These are phyloP conservation scores for Volvox reticuliferus DNA, from an alignment of 139 green algal species.

Conservation along the genomic window DNA sequence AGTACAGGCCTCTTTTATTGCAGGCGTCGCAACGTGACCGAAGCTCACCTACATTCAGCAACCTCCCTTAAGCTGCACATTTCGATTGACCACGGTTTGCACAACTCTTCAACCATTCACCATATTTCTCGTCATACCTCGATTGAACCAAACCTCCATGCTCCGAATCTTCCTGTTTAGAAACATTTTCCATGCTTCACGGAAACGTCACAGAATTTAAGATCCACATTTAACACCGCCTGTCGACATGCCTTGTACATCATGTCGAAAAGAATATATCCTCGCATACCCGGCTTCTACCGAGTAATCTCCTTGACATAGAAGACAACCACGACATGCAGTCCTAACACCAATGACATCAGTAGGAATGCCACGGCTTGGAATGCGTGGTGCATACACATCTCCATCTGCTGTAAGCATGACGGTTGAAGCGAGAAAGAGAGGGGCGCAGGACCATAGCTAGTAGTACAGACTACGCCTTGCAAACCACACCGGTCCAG, in stretches of 20 bases:
- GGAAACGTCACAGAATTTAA: no score
- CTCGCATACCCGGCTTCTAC: background rate
- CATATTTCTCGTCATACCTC: no score
- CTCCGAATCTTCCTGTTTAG: no score
- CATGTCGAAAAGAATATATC: constrained; percentile 32
- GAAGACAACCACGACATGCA: constrained; percentile 26
- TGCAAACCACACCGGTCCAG: background rate
- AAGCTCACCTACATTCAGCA: no score
- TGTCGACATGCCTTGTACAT: background rate
- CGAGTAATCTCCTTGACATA: background rate
- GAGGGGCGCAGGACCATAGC: background rate
- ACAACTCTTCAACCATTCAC: no score
- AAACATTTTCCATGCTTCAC: no score
- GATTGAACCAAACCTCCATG: no score
- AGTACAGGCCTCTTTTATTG: no score
- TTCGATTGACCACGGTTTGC: no score
- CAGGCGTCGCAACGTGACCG: no score
- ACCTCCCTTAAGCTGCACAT: no score
- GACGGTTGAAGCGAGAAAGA: background rate
- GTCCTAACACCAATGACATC: background rate
- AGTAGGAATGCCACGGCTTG: background rate
- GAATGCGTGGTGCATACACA: constrained; percentile 23
- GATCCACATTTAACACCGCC: no score
- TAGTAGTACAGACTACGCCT: constrained; percentile 26
- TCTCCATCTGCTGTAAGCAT: background rate